Conservation (phyloP, 2,329 filamentous ascomycete species). For the Dichotomopilus funicola region DNA sequence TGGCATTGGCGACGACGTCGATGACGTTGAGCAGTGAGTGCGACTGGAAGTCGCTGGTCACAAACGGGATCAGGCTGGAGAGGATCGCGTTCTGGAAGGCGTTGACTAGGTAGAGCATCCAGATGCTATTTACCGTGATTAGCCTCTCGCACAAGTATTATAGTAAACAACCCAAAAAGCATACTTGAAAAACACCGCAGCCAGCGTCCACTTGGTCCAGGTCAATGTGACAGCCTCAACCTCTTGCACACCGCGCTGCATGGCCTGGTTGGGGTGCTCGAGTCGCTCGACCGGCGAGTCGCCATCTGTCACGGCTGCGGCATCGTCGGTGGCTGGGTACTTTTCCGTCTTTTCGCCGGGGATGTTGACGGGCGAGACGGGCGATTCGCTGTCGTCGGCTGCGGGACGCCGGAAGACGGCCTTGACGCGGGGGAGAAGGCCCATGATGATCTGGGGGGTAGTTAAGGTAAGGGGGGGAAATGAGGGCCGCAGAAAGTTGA, state of each 20-base stretch:
- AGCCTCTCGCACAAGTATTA: too few relatives aligned
- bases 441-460: background rate
- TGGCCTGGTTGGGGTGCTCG: conserved; percentile 12
- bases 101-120: conserved; percentile 45
- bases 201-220: conserved; percentile 35
- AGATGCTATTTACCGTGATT: too few relatives aligned
- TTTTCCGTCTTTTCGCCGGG: background rate
- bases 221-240: conserved; percentile 37
- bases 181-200: conserved; percentile 18
- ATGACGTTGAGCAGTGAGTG: conserved; percentile 51
- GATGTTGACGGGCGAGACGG: background rate
- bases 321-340: conserved; percentile 8
- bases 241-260: conserved; percentile 34
- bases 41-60: conserved; percentile 43
- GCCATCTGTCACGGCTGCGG: conserved; percentile 11
- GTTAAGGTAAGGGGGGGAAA: background rate
- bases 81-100: conserved; percentile 41
- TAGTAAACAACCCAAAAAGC: too few relatives aligned
- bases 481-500: background rate
- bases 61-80: conserved; percentile 37
- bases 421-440: background rate
- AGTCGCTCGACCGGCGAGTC: background rate
- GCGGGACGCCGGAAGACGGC: background rate
- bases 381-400: background rate
- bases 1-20: conserved; percentile 45